Conservation (phyloP, 345 rosid species). For the Murraya koenigii region DNA sequence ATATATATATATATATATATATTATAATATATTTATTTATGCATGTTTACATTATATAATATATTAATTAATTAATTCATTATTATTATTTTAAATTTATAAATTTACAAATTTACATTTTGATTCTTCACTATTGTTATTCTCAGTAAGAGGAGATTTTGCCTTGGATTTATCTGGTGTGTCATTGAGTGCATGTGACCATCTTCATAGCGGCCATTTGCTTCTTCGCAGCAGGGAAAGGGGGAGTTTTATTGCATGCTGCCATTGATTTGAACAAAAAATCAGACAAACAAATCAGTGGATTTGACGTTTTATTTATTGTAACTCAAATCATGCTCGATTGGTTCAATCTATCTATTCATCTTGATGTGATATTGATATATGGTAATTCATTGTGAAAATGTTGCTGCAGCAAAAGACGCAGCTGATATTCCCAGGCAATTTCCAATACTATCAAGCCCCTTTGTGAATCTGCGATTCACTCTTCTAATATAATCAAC, state of each 20-base stretch:
- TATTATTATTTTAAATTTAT: too few species aligned
- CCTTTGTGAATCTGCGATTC: background rate
- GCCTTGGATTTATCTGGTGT: background rate
- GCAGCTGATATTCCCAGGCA: background rate
- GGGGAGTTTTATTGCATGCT: background rate
- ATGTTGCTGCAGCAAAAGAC: background rate
- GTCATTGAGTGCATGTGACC: background rate
- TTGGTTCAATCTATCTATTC: constrained; percentile 3
- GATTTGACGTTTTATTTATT: background rate
- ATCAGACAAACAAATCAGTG: background rate
- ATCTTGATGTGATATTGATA: background rate
- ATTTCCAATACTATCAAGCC: background rate
- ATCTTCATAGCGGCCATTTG: background rate
- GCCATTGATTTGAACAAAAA: background rate
- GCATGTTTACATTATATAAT: too few species aligned
- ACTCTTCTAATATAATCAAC: background rate
- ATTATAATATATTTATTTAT: too few species aligned
- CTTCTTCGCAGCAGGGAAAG: background rate
- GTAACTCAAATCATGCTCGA: constrained; percentile 4
- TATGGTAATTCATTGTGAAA: background rate
- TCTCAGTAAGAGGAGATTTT: background rate
- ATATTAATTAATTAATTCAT: too few species aligned
- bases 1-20: too few species aligned
- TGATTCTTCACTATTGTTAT: too few species aligned
- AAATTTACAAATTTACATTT: too few species aligned